Base-by-base conservation (phyloP, 768 basidiomycete genomes). In the Agrocybe praecox region DNA sequence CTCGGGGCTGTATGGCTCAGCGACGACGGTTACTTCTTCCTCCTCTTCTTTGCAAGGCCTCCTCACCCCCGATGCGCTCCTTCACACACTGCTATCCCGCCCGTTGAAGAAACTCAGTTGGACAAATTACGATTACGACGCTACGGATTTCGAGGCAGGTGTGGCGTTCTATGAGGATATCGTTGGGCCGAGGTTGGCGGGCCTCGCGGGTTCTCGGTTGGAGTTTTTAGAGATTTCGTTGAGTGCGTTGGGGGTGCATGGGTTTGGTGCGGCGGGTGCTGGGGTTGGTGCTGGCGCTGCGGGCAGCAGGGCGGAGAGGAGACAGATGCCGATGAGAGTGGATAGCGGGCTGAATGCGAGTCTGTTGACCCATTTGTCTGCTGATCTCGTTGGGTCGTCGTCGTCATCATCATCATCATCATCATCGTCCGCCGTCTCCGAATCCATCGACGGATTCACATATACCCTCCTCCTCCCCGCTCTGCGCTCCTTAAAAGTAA, bases 401-500 rank as follows among this genome's bases (percentile, higher is more conserved):
- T 55, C 17, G 29, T 52, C 55, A 14, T 59, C 56, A 5, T 9
- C 26, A 9, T 29, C 26, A 4, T 29, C 26, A 9, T 9, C 26
- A 29, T 29, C 26, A 29, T 29, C 26, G 26, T 9, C 26, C 26
- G 9, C 9, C 9, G 9, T 29, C 9, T 29, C 26, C 26, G 5
- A 29, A 46, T 69, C 69, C 14, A 50, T 62, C 18, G 53, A 57
- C 7, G 50, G 55, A 2, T 44, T 36, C 11, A 21, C 45, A 3
- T 59, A 66, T 46, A 70, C 80, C 11, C 76, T 86, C 18, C 69
- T 69, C 8, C 75, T 90, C n/a, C 88, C 89, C 11, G 76, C 81
- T 12, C 76, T 91, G n/a, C 77, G 79, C 14, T 83, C 88, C 1
- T 79, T 91, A 49, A 90, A 89, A 67, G 79, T 86, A 2, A 85